phyloP scores from a whole-genome alignment of 2,329 filamentous ascomycete species.

The Beauveria sp. region DNA sequence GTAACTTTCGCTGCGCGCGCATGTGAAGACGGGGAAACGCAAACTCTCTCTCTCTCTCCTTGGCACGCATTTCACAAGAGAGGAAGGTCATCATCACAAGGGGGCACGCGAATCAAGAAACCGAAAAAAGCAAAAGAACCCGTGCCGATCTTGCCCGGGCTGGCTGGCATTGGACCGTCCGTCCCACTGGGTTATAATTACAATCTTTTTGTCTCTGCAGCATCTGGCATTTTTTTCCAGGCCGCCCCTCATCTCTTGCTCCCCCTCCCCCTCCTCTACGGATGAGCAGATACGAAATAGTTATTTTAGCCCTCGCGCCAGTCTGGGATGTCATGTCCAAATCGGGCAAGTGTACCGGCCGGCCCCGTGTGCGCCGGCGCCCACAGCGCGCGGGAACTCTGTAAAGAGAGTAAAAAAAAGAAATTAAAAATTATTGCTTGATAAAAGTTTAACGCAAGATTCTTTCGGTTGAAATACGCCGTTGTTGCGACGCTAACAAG shows the following conservation, averaged over 20 bases:
- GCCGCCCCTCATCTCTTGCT: background rate
- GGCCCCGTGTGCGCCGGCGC: background rate
- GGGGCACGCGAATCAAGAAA: background rate
- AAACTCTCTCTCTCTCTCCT: background rate
- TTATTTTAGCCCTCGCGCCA: background rate
- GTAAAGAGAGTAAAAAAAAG: background rate
- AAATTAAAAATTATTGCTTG: background rate
- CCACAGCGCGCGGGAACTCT: no score
- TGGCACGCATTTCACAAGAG: background rate
- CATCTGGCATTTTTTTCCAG: no score
- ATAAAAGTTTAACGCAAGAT: no score
- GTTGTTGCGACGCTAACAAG: background rate
- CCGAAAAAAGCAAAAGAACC: background rate
- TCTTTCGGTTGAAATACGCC: no score
- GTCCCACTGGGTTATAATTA: background rate
- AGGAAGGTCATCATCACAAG: background rate
- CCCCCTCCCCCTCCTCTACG: background rate
- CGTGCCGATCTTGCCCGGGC: background rate
- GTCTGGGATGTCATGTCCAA: background rate
- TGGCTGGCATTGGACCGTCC: background rate
- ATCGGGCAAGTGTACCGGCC: constrained; percentile 10
- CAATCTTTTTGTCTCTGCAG: no score
- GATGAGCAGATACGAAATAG: background rate
- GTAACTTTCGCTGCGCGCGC: background rate
- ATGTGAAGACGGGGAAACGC: constrained; percentile 6